Evolutionary conservation across 768 basidiomycete genomes (phyloP), one percentile per base, ranked within the genome.

Genomic region (Cantharellus cinnabarinus): DNA sequence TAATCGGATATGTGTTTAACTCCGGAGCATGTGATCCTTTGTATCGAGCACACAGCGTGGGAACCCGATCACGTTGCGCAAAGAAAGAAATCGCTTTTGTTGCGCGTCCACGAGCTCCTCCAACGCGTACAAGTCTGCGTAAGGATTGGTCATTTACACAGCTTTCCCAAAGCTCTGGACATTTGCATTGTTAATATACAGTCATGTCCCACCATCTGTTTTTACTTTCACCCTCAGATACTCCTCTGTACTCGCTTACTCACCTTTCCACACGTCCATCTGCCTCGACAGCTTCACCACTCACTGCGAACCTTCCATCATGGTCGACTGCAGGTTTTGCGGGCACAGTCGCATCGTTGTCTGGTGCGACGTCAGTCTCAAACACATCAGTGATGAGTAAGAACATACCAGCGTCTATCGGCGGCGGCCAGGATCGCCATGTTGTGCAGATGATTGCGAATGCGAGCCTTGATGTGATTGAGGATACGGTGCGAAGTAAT

Each of bases 391-490:
- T 65, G 74, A 41, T 71, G 72, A 20, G 74, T 78, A 56, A 62
- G n/a, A 35, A 44, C 34, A 54, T 34, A 50, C 78, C 82, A n/a
- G 81, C 79, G 15, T 74, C 73, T 5, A 79, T 85, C 70, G 87
- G 84, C 5, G 83, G 85, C 3, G 88, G 84, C 10, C 84, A 84
- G 70, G 85, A 89, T 67, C 76, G 87, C 58, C 90, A 95, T 77
- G 89, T 99, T 61, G 87, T 93, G 66, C 94, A 98, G 74, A 95
- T 99, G 88, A 90, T 98, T 67, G 94, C 93, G 29, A 94, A 98
- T 70, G 90, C 89, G 56, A 90, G 88, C 66, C 72, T 99, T 69
- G 95, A 99, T 71, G 81, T 83, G 65, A 80, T 99, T 61, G 95
- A 99, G 66, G 95, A 99, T 66, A 78, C 85, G 52, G 88, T 88